Evolutionary conservation across 257 asterid genomes (phyloP), one percentile per base, ranked within the genome.

Genomic region (Salvia miltiorrhiza): DNA sequence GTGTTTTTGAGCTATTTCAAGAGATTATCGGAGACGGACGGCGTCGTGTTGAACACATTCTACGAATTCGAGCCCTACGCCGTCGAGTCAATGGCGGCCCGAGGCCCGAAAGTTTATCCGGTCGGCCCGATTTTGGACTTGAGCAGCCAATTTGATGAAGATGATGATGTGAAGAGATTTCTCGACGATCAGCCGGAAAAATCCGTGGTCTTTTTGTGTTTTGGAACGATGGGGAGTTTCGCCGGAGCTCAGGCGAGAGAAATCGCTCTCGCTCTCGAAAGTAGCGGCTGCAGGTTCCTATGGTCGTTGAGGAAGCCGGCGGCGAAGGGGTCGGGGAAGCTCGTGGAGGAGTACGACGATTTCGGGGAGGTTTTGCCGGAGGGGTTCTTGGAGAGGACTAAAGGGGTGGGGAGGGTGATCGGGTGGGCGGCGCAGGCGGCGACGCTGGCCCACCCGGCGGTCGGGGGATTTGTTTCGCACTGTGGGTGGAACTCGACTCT

Each of bases 21-120:
- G 21, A 45, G 67, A 63, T 21, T 84, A 0, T 2, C 24, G 2
- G 79, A 76, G 7, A 40, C 70, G 0, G 78, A 81, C 53, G 95
- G 90, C 2, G 56, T 83, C 5, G 16, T 87, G 64, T 60, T 87
- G 9, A 87, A 87, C 69, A 79, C 90, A 0, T 85, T 77, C 12
- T 16, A 20, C 24, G 86, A 85, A n/a, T 72, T 87, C 4, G 90
- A 87, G 60, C 1, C 80, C 23, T 72, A 52, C 13, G 82, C 85
- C 4, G 5, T 85, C 4, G 67, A 78, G 0, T 28, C 81, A 12
- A 10, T 76, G 19, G 53, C 13, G 8, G 19, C 16, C 1, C 60
- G 47, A 9, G 8, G 11, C 41, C 90, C 86, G 0, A 78, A 61
- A 9, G 30, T 60, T 5, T 63, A 63, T 14, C 54, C 68, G 1